Evolutionary conservation across 768 basidiomycete genomes (phyloP), one percentile per base, ranked within the genome.

Genomic region (Gautieria morchelliformis): DNA sequence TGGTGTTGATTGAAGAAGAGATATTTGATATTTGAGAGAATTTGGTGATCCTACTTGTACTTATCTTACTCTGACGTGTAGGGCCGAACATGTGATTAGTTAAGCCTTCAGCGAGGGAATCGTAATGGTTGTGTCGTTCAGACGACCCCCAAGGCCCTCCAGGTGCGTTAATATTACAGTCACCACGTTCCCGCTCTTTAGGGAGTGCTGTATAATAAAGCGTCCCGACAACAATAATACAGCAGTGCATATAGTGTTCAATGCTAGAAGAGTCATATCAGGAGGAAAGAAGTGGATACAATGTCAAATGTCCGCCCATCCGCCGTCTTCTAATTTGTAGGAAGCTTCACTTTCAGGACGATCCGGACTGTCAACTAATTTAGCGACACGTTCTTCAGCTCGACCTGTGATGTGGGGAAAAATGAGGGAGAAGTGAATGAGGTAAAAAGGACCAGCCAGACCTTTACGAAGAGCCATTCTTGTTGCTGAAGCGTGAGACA

Each of bases 271-370:
- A 27, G 27, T 27, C 3, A 27, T 37, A 4, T 37, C 35, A n/a
- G 14, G 35, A 37, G 35, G 35, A 37, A 51, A 6, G 3, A 27
- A 6, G 32, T 24, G 17, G 32, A 5, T 11, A 30, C 20, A 30
- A n/a, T 12, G 15, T 52, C 37, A 93, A 59, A 92, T 82, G 65
- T 93, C 90, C 19, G 82, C 78, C 90, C 90, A 93, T 32, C 90
- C 90, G 40, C 90, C 90, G 75, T 92, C 90, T 65, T 92, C 89
- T 30, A 93, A 74, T 68, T 92, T 93, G 70, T 93, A 93, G 4
- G 90, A 89, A 8, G 91, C 90, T 70, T 93, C 90, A 67, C 88
- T 90, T 71, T 93, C 90, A 17, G 90, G 90, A 48, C 84, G 79
- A 64, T 93, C 90, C 5, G 90, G 90, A 64, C 89, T 91, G 67